These are phyloP conservation scores for Suillus placidus DNA, from an alignment of 768 basidiomycete species.

Conservation along the genomic window DNA sequence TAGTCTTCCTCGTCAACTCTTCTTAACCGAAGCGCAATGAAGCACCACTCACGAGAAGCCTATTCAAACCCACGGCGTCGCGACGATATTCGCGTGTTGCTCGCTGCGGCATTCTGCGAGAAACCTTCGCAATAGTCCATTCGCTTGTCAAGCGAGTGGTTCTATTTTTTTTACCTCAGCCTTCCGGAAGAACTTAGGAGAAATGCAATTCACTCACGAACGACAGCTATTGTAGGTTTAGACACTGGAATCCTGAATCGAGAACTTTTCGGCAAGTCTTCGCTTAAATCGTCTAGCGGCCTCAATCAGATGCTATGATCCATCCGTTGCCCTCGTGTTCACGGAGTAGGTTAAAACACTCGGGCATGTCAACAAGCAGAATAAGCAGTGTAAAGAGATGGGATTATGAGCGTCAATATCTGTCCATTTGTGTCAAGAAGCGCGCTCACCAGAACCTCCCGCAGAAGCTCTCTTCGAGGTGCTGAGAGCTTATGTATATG, in stretches of 20 bases:
- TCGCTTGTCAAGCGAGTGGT: not conserved
- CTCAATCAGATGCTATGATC: not conserved
- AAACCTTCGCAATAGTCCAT: not conserved
- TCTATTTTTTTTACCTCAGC: conserved; percentile 1
- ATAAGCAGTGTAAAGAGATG: not conserved
- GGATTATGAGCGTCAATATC: not conserved
- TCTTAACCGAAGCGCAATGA: not conserved
- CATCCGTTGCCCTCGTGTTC: not conserved
- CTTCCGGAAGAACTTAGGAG: not conserved
- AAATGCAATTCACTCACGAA: not conserved
- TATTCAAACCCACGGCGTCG: not conserved
- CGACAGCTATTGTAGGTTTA: not conserved
- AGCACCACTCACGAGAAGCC: not conserved
- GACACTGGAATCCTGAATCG: not conserved
- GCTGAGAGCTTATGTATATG: not conserved
- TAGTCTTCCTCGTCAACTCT: not conserved
- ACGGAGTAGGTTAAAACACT: not conserved
- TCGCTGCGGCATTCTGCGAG: not conserved
- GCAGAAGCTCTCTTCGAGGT: not conserved
- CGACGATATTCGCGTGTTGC: not conserved
- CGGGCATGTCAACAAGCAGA: not conserved
- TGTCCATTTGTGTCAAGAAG: not conserved
- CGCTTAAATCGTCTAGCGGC: not conserved
- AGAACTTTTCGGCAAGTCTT: not conserved
- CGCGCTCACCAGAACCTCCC: not conserved